A percentile compares a stretch with the other conserved stretches of the same genome.
Evolutionary conservation across 2,329 filamentous ascomycete species (phyloP).

Genomic region (Penicillium sp.): DNA sequence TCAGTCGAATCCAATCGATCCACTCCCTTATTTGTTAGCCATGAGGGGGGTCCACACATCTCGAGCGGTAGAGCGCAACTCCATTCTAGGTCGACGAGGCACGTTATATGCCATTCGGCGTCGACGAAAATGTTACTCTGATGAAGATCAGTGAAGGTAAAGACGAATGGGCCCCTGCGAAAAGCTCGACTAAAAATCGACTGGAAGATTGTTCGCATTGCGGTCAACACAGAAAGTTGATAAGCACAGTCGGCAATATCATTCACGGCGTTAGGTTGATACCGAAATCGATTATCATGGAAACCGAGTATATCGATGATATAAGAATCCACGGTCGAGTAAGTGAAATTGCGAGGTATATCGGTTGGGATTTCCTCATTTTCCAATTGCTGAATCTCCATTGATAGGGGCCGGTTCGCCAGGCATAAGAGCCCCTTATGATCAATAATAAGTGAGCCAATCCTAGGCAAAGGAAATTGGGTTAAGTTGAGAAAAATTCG

Average conservation of each 20-base stretch:
- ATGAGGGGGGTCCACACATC: not conserved
- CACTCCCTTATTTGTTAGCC: not conserved
- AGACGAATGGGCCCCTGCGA: not conserved
- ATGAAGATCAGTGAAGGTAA: not conserved
- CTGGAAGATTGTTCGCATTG: conserved; percentile 20
- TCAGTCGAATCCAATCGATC: not conserved
- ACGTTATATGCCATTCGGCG: not conserved
- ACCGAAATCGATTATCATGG: conserved; percentile 11
- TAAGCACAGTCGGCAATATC: conserved; percentile 13
- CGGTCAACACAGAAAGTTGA: conserved; percentile 25
- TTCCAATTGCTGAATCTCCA: conserved; percentile 14
- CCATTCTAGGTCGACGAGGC: not conserved
- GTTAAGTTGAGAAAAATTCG: conserved; percentile 17
- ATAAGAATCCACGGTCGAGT: conserved; percentile 9
- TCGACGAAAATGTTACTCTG: not conserved
- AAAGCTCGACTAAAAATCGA: not conserved
- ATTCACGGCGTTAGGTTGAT: conserved; percentile 28
- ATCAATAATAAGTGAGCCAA: conserved; percentile 36
- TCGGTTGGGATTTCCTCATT: conserved; percentile 11
- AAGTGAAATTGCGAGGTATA: conserved; percentile 5
- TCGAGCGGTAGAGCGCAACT: not conserved
- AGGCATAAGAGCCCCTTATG: conserved; percentile 20
- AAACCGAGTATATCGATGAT: conserved; percentile 3
- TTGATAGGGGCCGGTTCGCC: conserved; percentile 17
- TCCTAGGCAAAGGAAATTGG: conserved; percentile 27